These are phyloP conservation scores for Corynascus novoguineensis DNA, from an alignment of 495 filamentous ascomycete genomes.

Conservation along the genomic window DNA sequence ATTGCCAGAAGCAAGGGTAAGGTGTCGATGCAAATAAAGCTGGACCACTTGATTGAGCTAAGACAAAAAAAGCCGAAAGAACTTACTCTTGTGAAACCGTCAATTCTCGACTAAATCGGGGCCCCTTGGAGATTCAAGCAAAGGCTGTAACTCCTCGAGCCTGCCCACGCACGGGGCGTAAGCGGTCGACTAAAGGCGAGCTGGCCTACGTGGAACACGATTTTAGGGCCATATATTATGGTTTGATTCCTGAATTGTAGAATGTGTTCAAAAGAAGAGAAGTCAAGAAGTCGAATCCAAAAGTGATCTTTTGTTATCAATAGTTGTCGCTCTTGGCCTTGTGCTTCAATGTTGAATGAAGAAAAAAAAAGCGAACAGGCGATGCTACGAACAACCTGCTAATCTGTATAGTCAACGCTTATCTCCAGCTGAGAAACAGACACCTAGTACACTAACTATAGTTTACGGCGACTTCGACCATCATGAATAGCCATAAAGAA, in stretches of 20 bases:
- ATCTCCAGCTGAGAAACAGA: no score
- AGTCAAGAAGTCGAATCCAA: not conserved
- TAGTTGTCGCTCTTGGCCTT: not conserved
- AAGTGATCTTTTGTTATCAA: not conserved
- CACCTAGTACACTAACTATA: no score
- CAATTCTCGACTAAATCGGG: no score
- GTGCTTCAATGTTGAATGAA: not conserved
- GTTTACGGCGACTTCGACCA: no score
- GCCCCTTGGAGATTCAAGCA: not conserved
- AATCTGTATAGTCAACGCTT: no score
- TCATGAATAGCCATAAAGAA: no score
- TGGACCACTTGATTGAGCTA: no score
- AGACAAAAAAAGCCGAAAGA: not conserved
- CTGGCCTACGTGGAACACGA: not conserved
- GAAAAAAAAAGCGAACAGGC: conserved; percentile 5
- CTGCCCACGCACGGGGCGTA: not conserved
- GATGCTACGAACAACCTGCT: not conserved
- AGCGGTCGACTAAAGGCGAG: not conserved
- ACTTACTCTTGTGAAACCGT: not conserved
- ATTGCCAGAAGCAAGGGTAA: not conserved
- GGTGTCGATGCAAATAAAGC: no score
- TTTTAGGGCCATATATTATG: not conserved
- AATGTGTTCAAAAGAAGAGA: not conserved
- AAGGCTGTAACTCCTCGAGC: not conserved
- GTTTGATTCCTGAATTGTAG: not conserved